phyloP scores from a whole-genome alignment of 768 basidiomycete species.

The Daedaleopsis sinensis region DNA sequence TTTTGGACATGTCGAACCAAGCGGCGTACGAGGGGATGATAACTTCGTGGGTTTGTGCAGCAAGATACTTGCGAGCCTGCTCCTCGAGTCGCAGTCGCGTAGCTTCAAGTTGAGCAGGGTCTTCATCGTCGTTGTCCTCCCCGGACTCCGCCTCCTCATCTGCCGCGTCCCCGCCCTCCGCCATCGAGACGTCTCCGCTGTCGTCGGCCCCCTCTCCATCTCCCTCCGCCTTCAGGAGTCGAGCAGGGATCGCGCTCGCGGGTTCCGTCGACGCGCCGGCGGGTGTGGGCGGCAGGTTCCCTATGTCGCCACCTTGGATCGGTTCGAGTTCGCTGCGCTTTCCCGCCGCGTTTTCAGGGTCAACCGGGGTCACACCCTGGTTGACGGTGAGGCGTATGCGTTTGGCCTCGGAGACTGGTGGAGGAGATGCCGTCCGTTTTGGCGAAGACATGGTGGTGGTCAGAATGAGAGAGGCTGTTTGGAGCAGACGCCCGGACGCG shows the following conservation, averaged over 20 bases:
- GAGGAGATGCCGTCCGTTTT: constrained; percentile 40
- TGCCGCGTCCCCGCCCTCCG: constrained; percentile 74
- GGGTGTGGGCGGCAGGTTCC: constrained; percentile 58
- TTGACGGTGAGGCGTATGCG: constrained; percentile 40
- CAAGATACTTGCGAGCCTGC: constrained; percentile 91
- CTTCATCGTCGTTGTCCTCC: constrained; percentile 85
- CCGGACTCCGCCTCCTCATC: constrained; percentile 80
- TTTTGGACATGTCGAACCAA: constrained; percentile 96
- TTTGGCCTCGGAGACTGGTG: constrained; percentile 36
- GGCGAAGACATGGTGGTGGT: constrained; percentile 34
- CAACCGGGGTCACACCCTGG: constrained; percentile 75
- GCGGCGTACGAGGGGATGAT: constrained; percentile 96
- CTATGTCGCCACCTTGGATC: constrained; percentile 75
- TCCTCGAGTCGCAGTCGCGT: constrained; percentile 80
- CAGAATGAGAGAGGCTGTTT: constrained; percentile 4
- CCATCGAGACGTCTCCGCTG: constrained; percentile 79
- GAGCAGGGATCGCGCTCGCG: constrained; percentile 35
- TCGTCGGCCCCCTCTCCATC: constrained; percentile 73
- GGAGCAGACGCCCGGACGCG: neutral
- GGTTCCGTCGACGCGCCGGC: constrained; percentile 34
- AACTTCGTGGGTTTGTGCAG: constrained; percentile 95
- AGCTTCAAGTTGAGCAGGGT: constrained; percentile 81
- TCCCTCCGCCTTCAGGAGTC: constrained; percentile 45
- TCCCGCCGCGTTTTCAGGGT: constrained; percentile 78
- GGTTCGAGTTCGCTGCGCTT: constrained; percentile 91